phyloP scores from a whole-genome alignment of 352 stramenopile species.

The Peronospora belbahrii region DNA sequence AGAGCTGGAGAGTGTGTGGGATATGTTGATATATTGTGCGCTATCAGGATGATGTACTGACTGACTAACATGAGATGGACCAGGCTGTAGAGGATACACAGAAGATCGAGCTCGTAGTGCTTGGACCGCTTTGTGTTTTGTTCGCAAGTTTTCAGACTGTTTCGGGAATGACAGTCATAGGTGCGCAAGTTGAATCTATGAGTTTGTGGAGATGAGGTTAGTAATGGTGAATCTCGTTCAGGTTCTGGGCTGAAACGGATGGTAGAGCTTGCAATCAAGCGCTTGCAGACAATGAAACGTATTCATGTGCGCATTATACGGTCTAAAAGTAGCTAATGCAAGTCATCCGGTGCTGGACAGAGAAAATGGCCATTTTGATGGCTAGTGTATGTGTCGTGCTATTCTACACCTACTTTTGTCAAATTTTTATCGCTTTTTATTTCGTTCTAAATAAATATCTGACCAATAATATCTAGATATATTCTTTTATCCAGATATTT shows the following conservation, averaged over 20 bases:
- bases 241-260: constrained; percentile 40
- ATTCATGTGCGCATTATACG: too few relatives aligned
- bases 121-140: constrained; percentile 31
- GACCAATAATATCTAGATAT: too few relatives aligned
- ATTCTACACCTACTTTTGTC: too few relatives aligned
- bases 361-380: too few relatives aligned
- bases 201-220: not conserved
- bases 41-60: constrained; percentile 1
- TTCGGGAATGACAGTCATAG: constrained; percentile 26
- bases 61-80: constrained; percentile 7
- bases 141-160: constrained; percentile 31
- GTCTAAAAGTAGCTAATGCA: too few relatives aligned
- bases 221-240: constrained; percentile 7
- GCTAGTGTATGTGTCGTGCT: too few relatives aligned
- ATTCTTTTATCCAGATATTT: too few relatives aligned
- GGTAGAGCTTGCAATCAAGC: constrained; percentile 46
- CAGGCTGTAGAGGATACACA: constrained; percentile 11
- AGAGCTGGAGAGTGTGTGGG: constrained; percentile 20
- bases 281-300: constrained; percentile 23
- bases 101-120: constrained; percentile 13
- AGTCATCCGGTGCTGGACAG: too few relatives aligned
- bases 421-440: too few relatives aligned
- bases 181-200: constrained; percentile 12
- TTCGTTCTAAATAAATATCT: too few relatives aligned
- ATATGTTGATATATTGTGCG: constrained; percentile 1